Evolutionary conservation across 1,284 basidiomycete species (phyloP).

Genomic region (Erythrobasidium hasegawianum): DNA sequence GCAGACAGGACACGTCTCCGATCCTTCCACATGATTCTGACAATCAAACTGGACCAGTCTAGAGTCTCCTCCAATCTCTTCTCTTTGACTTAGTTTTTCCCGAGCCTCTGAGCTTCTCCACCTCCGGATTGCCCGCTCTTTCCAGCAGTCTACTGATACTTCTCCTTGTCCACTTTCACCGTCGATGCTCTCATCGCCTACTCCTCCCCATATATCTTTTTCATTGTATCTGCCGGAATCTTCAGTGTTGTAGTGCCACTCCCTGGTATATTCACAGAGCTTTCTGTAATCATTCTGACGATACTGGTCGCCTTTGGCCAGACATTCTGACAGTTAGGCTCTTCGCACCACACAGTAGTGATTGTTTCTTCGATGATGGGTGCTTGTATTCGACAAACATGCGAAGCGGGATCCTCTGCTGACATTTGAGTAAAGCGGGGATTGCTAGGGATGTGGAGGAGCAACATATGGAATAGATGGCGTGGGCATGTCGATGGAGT

Average conservation of each 20-base stretch:
- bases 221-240: constrained; percentile 2
- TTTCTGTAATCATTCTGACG: constrained; percentile 4
- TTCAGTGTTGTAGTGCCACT: constrained; percentile 27
- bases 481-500: constrained; percentile 13
- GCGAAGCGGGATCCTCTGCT: constrained; percentile 19
- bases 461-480: constrained; percentile 23
- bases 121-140: constrained; percentile 24
- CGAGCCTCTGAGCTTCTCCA: neutral
- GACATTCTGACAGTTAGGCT: constrained; percentile 30
- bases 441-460: constrained; percentile 9
- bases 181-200: neutral
- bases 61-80: too few species aligned
- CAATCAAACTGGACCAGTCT: too few species aligned
- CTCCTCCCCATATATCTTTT: constrained; percentile 10
- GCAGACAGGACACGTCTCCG: too few species aligned
- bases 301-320: constrained; percentile 18
- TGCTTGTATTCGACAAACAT: constrained; percentile 33
- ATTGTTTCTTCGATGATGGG: constrained; percentile 32
- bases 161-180: neutral
- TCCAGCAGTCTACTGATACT: neutral
- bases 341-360: constrained; percentile 27
- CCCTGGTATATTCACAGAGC: constrained; percentile 12
- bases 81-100: too few species aligned
- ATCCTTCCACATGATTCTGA: too few species aligned
- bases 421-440: constrained; percentile 13